Percentiles rank a stretch among this genome's conserved stretches.
Evolutionary conservation across 768 basidiomycete genomes (phyloP).

Genomic region (Kwoniella sp.): DNA sequence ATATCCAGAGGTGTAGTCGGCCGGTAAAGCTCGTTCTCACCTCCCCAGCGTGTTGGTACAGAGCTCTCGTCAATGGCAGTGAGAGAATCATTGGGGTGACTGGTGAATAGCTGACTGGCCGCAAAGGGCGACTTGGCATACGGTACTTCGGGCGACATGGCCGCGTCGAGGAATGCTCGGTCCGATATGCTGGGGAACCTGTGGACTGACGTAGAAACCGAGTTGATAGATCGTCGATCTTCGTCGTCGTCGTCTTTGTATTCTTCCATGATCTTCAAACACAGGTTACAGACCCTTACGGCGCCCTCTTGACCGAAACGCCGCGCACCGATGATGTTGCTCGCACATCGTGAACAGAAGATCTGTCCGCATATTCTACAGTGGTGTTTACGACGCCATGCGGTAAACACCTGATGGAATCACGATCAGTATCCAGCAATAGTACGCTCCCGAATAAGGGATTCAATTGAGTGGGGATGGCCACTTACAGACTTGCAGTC

Average conservation of each 20-base stretch:
- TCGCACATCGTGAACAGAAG: slow-evolving; percentile 95
- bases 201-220: slow-evolving; percentile 65
- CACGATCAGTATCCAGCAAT: too few species aligned
- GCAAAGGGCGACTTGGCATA: slow-evolving; percentile 83
- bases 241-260: slow-evolving; percentile 92
- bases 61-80: slow-evolving; percentile 40
- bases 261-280: slow-evolving; percentile 85
- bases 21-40: slow-evolving; percentile 17
- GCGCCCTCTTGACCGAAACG: slow-evolving; percentile 94
- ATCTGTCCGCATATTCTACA: slow-evolving; percentile 99
- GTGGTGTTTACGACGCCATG: slow-evolving; percentile 94
- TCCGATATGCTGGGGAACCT: slow-evolving; percentile 60
- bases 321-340: slow-evolving; percentile 90
- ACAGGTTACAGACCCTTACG: slow-evolving; percentile 92
- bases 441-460: too few species aligned
- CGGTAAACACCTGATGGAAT: slow-evolving; percentile 64
- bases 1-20: slow-evolving; percentile 29
- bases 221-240: slow-evolving; percentile 77
- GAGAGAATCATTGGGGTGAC: slow-evolving; percentile 42
- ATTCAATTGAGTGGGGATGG: too few species aligned
- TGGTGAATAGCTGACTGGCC: slow-evolving; percentile 79
- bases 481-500: slow-evolving; percentile 80
- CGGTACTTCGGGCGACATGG: slow-evolving; percentile 67
- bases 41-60: slow-evolving; percentile 29
- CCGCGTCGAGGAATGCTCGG: slow-evolving; percentile 52